Evolutionary conservation across 768 basidiomycete species (phyloP).

Genomic region (Suillus bovinus): DNA sequence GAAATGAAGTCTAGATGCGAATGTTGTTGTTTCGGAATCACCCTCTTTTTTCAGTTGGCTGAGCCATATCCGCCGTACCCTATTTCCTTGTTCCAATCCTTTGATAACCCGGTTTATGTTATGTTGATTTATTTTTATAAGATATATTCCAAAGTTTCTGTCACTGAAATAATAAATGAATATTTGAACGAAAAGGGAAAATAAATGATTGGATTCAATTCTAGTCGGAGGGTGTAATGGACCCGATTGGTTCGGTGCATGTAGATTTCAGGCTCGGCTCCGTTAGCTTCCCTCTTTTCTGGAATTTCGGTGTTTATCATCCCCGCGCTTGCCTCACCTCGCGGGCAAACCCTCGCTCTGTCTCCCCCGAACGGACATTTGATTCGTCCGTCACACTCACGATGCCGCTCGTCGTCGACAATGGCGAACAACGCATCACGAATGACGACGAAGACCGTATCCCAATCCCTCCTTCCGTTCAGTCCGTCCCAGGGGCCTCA

Average conservation of each 20-base stretch:
- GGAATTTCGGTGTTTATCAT: conserved; percentile 50
- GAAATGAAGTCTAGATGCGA: conserved; percentile 20
- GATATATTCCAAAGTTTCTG: too few relatives aligned
- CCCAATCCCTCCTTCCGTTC: conserved; percentile 23
- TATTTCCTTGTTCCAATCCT: conserved; percentile 12
- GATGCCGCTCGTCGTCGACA: conserved; percentile 59
- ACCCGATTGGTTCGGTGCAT: conserved; percentile 72
- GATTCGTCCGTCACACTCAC: conserved; percentile 30
- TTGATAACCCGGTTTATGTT: too few relatives aligned
- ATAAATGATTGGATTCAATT: conserved; percentile 5
- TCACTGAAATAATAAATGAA: background rate
- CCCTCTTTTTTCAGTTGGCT: conserved; percentile 20
- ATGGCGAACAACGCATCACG: conserved; percentile 49
- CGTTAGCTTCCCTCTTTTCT: conserved; percentile 43
- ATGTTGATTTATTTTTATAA: conserved; percentile 5
- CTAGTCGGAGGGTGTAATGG: conserved; percentile 14
- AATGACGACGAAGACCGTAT: conserved; percentile 43
- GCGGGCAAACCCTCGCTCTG: conserved; percentile 52
- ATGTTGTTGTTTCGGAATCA: conserved; percentile 17
- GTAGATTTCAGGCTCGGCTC: conserved; percentile 45
- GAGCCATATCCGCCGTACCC: conserved; percentile 17
- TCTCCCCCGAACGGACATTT: conserved; percentile 49
- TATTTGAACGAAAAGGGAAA: conserved; percentile 8
- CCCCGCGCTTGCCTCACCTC: conserved; percentile 67
- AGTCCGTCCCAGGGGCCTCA: conserved; percentile 27